Percentiles rank a stretch among this genome's conserved stretches.
phyloP scores from a whole-genome alignment of 805 yeast species.

The Cyberlindnera galapagoensis region DNA sequence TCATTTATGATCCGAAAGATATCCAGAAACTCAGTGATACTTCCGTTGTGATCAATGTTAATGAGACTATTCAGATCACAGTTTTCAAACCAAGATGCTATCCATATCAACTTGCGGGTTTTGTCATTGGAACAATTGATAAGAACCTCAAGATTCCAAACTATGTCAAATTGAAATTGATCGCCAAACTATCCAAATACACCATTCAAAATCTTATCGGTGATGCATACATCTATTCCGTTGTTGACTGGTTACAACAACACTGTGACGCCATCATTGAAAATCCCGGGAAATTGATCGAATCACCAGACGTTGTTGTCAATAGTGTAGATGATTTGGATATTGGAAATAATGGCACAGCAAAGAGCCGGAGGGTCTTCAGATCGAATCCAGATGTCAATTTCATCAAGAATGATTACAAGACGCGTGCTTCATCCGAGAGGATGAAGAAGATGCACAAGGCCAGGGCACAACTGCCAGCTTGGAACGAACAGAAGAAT shows the following conservation, averaged over 20 bases:
- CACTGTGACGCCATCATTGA: conserved; percentile 51
- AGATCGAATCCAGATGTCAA: conserved; percentile 27
- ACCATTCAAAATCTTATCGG: conserved; percentile 49
- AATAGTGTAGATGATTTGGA: conserved; percentile 4
- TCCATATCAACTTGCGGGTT: conserved; percentile 66
- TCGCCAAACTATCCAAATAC: conserved; percentile 40
- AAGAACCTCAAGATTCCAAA: conserved; percentile 49
- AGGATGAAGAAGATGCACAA: conserved; percentile 35
- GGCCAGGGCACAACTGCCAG: conserved; percentile 63
- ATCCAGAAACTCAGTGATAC: conserved; percentile 24
- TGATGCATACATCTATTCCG: conserved; percentile 57
- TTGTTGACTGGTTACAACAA: conserved; percentile 75
- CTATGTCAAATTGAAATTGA: conserved; percentile 57
- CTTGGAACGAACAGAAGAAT: conserved; percentile 63
- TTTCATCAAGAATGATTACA: conserved; percentile 30
- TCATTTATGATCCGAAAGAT: conserved; percentile 41
- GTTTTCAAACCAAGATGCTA: conserved; percentile 46
- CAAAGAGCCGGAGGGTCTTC: conserved; percentile 9
- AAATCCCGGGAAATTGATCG: conserved; percentile 67
- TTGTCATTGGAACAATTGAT: conserved; percentile 42
- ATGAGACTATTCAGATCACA: conserved; percentile 25
- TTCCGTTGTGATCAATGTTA: conserved; percentile 13
- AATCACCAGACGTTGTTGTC: conserved; percentile 8
- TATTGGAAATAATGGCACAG: conserved; percentile 1
- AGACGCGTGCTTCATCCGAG: conserved; percentile 23